These are phyloP conservation scores for Dimocarpus longan DNA, from an alignment of 345 rosid species.

Conservation along the genomic window DNA sequence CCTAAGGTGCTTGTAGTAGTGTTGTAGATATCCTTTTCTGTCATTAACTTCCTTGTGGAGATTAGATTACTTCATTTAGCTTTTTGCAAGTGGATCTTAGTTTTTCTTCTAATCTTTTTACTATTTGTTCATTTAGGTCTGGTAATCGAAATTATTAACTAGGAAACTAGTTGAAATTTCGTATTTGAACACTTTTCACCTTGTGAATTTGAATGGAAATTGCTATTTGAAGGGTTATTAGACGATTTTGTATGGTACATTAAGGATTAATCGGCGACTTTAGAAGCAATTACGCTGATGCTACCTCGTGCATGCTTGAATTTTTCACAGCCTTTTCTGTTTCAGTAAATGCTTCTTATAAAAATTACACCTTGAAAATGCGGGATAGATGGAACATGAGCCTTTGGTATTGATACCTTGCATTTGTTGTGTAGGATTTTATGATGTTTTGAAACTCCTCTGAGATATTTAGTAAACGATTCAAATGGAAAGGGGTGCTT, in stretches of 20 bases:
- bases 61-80: background rate
- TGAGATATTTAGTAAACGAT: slow-evolving; percentile 1
- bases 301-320: background rate
- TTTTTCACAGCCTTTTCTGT: background rate
- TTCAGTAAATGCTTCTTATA: background rate
- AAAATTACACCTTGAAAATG: too few relatives aligned
- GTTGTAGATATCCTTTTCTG: too few relatives aligned
- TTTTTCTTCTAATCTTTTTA: too few relatives aligned
- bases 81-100: too few relatives aligned
- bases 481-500: slow-evolving; percentile 51
- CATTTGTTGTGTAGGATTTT: slow-evolving; percentile 15
- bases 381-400: too few relatives aligned
- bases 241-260: background rate
- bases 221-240: background rate
- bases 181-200: background rate
- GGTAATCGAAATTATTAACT: background rate
- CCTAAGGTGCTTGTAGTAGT: background rate
- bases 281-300: background rate
- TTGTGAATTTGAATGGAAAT: background rate
- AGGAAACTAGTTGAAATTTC: background rate
- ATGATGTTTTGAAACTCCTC: slow-evolving; percentile 19
- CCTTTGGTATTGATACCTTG: background rate
- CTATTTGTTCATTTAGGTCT: too few relatives aligned
- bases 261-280: background rate
- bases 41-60: background rate